Base-by-base conservation (phyloP, 2,329 filamentous ascomycete species). In the Chrysoporthe puriensis region DNA sequence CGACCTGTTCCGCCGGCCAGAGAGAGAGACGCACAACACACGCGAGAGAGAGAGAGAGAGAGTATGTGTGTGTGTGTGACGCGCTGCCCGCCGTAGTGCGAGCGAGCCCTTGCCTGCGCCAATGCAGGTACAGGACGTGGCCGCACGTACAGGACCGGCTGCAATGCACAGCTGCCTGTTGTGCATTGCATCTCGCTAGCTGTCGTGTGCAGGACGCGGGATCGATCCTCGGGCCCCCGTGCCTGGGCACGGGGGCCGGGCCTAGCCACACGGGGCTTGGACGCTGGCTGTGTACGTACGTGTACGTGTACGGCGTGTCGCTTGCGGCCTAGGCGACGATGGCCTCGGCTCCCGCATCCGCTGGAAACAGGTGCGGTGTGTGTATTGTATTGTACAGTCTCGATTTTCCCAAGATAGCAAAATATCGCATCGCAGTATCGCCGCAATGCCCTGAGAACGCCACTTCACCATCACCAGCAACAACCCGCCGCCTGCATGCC, bases 381-480 rank as follows among this genome's bases (percentile, higher is more conserved):
- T 32, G 2, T 26, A 32, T 13, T n/a, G 40, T 66, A 63, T 54
- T 52, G 48, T 66, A 66, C 64, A 62, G 62, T 66, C 58, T 66
- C 64, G 48, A 43, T 43, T 56, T 48, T 48, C 57, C 8, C 52
- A 54, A 54, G 26, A 61, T 32, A 48, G 54, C 40, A 46, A 46
- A 43, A 66, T 43, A 43, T 62, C 48, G 64, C 62, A 43, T 62
- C 48, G 64, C 62, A 52, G 46, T 44, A 42, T 48, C 48, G 50
- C 50, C 48, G 50, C 58, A 42, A 57, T 66, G 63, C 66, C 58
- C 46, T 18, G 62, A 62, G 50, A 68, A 68, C 66, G 66, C 66
- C 66, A 44, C 62, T 56, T 59, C 62, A 44, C 63, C 58, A 52
- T 42, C 56, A 64, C 32, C 9, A 46, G n/a, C 61, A 60, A n/a